phyloP scores from a whole-genome alignment of 352 stramenopile species.

The Saprolegnia parasitica region DNA sequence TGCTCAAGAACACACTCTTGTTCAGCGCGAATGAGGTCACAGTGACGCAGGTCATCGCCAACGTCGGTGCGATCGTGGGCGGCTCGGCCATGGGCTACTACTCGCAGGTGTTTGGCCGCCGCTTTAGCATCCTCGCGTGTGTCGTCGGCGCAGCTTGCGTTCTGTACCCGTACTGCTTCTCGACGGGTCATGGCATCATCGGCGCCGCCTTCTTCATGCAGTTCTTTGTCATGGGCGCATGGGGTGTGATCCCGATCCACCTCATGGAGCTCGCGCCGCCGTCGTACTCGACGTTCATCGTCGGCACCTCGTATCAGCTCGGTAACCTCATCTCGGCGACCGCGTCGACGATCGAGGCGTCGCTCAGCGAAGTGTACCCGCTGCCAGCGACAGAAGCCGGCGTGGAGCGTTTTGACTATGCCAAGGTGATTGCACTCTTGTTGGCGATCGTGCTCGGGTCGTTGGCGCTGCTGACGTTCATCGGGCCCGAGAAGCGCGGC shows the following conservation, averaged over 20 bases:
- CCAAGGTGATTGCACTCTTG: conserved; percentile 47
- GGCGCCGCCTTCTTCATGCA: conserved; percentile 44
- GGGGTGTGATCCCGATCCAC: conserved; percentile 54
- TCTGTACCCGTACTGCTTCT: conserved; percentile 50
- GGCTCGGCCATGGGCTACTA: conserved; percentile 49
- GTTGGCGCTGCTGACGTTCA: conserved; percentile 42
- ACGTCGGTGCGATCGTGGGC: conserved; percentile 44
- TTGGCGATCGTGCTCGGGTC: conserved; percentile 46
- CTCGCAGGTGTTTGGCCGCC: conserved; percentile 47
- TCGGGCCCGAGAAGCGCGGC: conserved; percentile 44
- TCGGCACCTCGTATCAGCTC: conserved; percentile 50
- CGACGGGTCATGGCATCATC: conserved; percentile 32
- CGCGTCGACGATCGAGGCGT: conserved; percentile 50
- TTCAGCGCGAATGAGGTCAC: conserved; percentile 47
- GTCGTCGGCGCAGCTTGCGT: conserved; percentile 35
- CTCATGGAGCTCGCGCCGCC: conserved; percentile 54
- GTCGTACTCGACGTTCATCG: conserved; percentile 45
- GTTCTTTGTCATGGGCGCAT: conserved; percentile 48
- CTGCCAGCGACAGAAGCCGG: conserved; percentile 34
- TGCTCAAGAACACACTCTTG: conserved; percentile 44
- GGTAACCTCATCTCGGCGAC: conserved; percentile 52
- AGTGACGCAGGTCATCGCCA: conserved; percentile 45
- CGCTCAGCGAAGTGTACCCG: conserved; percentile 44
- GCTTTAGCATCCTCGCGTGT: conserved; percentile 42
- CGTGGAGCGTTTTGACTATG: conserved; percentile 42